Evolutionary conservation across 768 basidiomycete genomes (phyloP), one percentile per base, ranked within the genome.

Genomic region (Pseudohyphozyma bogoriensis): DNA sequence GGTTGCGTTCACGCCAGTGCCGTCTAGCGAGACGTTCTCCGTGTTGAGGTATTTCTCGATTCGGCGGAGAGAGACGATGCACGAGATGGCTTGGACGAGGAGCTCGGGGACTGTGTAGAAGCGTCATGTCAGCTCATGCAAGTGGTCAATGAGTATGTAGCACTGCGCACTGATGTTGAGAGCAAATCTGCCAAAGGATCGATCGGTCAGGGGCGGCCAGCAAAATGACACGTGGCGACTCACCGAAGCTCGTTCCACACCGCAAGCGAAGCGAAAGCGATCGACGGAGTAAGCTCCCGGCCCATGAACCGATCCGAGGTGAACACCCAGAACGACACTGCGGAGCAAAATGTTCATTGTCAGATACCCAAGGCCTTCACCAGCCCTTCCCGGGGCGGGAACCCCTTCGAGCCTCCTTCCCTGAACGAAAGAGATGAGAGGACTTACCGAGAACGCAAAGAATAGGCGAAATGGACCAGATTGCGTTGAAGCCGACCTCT

Each of bases 211-310:
- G 18, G 16, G 32, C 33, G 24, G 28, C 13, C 45, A 20, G 35
- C 22, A 39, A 4, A 13, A 46, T 42, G 10, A 7, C 60, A 55
- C 3, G 56, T 63, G 29, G 60, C 16, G 12, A 63, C 65, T 13
- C 46, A 73, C 55, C 73, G 64, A 9, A 78, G 71, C 71, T 76
- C 75, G 63, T 75, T 73, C 72, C 76, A 77, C 28, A 78, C 70
- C 12, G 75, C 72, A n/a, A 78, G 65, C 9, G 71, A 67, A 15
- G 76, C 70, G 67, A 78, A 78, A 1, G 77, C 77, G 29, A 70
- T 65, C 33, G 73, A 72, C 13, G 76, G 70, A 29, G 70, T 71
- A 28, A 71, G 61, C 16, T 33, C 46, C 4, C 45, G 45, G 33
- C 50, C 55, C 67, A 68, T 65, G n/a, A 71, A n/a, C n/a, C n/a